Evolutionary conservation across 306 rosid species (phyloP).

Genomic region (Macrotyloma uniflorum): DNA sequence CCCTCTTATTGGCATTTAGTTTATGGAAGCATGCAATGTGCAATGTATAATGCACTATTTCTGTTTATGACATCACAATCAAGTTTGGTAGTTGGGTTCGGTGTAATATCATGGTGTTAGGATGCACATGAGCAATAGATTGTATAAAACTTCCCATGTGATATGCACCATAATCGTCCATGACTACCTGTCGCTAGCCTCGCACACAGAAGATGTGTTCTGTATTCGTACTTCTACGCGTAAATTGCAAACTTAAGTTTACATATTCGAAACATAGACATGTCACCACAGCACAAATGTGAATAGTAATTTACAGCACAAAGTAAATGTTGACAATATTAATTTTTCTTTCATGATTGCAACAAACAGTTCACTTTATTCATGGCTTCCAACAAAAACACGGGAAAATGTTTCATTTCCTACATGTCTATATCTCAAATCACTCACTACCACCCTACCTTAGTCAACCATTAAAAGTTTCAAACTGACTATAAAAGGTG

Average conservation of each 20-base stretch:
- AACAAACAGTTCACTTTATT: constrained; percentile 42
- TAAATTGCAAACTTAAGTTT: not conserved
- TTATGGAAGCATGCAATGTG: not conserved
- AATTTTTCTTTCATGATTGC: not conserved
- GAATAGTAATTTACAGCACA: not conserved
- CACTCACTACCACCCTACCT: constrained; percentile 19
- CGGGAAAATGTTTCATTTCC: constrained; percentile 26
- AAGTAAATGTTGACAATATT: not conserved
- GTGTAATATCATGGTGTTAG: constrained; percentile 8
- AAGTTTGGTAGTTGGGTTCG: not conserved
- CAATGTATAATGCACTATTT: constrained; percentile 21
- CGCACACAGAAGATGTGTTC: not conserved
- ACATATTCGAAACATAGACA: not conserved
- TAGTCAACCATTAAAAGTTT: not conserved
- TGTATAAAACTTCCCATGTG: constrained; percentile 18
- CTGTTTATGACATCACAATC: constrained; percentile 3
- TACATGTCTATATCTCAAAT: constrained; percentile 4
- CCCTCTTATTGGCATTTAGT: constrained; percentile 1
- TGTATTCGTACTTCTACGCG: not conserved
- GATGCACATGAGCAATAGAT: constrained; percentile 1
- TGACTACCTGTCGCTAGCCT: not conserved
- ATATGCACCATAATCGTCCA: not conserved
- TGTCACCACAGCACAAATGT: not conserved
- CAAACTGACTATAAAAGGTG: constrained; percentile 16
- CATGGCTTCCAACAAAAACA: constrained; percentile 36